Percentiles rank a stretch among this genome's conserved stretches.
These are phyloP conservation scores for Escallonia rubra DNA, from an alignment of 129 eudicot genomes.

Conservation along the genomic window DNA sequence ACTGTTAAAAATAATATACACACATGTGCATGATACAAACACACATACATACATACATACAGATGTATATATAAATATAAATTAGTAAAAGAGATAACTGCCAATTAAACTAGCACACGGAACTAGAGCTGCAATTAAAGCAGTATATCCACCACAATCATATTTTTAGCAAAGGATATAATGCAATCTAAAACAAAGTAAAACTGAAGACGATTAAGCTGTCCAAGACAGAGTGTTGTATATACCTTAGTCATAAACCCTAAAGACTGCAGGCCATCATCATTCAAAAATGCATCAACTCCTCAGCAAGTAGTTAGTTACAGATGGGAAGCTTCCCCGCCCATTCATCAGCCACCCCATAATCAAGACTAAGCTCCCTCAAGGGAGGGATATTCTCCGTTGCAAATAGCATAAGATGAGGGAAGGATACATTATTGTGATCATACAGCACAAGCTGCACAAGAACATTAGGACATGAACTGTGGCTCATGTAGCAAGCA, in stretches of 20 bases:
- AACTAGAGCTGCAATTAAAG: neutral
- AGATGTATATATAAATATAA: too few relatives aligned
- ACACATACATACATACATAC: too few relatives aligned
- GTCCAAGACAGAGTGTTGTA: neutral
- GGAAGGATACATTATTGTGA: conserved; percentile 60
- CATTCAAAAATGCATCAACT: conserved; percentile 20
- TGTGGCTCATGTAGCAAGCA: conserved; percentile 85
- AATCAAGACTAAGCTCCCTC: conserved; percentile 84
- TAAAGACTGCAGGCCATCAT: conserved; percentile 10
- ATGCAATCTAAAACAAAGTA: neutral
- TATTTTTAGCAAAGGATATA: neutral
- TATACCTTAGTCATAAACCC: conserved; percentile 36
- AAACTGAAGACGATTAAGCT: neutral
- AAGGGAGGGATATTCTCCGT: conserved; percentile 86
- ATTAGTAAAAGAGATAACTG: too few relatives aligned
- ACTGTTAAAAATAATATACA: neutral
- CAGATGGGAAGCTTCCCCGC: conserved; percentile 61
- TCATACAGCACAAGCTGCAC: conserved; percentile 76
- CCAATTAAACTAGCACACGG: neutral
- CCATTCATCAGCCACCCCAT: conserved; percentile 70
- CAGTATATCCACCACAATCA: neutral
- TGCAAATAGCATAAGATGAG: conserved; percentile 79
- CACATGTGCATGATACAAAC: neutral
- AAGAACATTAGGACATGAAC: conserved; percentile 68
- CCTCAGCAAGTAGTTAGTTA: conserved; percentile 30